Conservation (phyloP, 495 filamentous ascomycete genomes). For the Penicillium goetzii region DNA sequence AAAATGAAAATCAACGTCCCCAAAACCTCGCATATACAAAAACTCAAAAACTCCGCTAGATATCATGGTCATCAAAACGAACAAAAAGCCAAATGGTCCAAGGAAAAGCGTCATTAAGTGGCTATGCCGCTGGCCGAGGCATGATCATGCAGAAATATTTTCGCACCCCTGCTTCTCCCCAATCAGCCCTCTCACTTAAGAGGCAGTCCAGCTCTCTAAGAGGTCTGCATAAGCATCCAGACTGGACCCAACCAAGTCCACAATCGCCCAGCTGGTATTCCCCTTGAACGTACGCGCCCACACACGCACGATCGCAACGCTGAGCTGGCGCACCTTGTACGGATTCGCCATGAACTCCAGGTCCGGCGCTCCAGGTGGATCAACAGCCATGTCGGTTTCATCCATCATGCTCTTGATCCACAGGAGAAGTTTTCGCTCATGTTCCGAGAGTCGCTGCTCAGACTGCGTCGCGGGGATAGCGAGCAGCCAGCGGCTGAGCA, state of each 20-base stretch:
- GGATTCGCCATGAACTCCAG: slow-evolving; percentile 50
- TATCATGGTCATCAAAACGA: slow-evolving; percentile 21
- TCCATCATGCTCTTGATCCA: slow-evolving; percentile 75
- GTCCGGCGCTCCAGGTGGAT: slow-evolving; percentile 47
- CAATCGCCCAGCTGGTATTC: slow-evolving; percentile 59
- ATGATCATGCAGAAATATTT: not conserved
- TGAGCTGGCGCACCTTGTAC: slow-evolving; percentile 52
- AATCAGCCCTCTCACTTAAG: not conserved
- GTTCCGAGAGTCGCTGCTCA: slow-evolving; percentile 50
- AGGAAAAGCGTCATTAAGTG: slow-evolving; percentile 21
- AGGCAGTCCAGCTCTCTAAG: slow-evolving; percentile 34
- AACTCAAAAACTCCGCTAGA: slow-evolving; percentile 20
- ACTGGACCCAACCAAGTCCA: slow-evolving; percentile 53
- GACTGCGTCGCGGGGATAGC: slow-evolving; percentile 50
- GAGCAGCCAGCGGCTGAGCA: slow-evolving; percentile 58
- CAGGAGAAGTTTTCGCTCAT: slow-evolving; percentile 66
- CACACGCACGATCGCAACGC: slow-evolving; percentile 56
- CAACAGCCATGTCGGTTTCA: slow-evolving; percentile 73
- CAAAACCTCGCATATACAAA: slow-evolving; percentile 23
- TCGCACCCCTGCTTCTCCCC: not conserved
- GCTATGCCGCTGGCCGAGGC: slow-evolving; percentile 5
- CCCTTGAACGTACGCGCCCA: slow-evolving; percentile 58
- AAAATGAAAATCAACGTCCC: slow-evolving; percentile 9
- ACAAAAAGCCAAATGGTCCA: slow-evolving; percentile 6
- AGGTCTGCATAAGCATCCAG: slow-evolving; percentile 51